Base-by-base conservation (phyloP, 352 stramenopile species). In the Halophytophthora polymorphica region DNA sequence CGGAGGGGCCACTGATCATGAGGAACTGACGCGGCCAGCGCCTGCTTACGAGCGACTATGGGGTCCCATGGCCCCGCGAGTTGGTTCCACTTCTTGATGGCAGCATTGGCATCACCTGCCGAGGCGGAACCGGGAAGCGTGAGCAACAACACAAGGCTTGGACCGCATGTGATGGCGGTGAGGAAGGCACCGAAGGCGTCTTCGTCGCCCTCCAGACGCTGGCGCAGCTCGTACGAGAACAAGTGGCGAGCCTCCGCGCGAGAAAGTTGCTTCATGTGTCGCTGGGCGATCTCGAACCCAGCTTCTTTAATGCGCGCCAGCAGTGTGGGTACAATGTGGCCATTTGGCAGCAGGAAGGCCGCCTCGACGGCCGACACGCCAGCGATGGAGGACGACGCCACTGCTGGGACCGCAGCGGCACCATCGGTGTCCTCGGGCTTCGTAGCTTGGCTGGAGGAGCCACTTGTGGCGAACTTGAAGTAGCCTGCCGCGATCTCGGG, bases 21-120 rank as follows among this genome's bases (percentile, higher is more conserved):
- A 15, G 69, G 53, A 0, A 69, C 43, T 2, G 61, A 75, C 10
- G 56, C 52, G 12, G 48, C 60, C 2, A 84, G 53, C 8, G 66
- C 71, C 19, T 79, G 58, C 31, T 83, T 72, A 2, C 78, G 63
- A 1, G 77, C 71, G 2, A 53, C 36, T 0, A 58, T 50, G 0
- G 83, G 73, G 34, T 95, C 68, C 17, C 67, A 76, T 2, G 71
- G 63, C 15, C 88, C 88, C n/a, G 82, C 61, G 4, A 96, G 37
- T 5, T 58, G 37, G 4, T 82, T 29, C 53, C 53, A 68, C 25
- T 64, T 59, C n/a, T 59, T 56, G 41, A 68, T 68, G 0, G 44
- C 59, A 50, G 59, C 59, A 29, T 68, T 68, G 43, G 34, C 34
- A 15, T 56, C 59, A 19, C 59, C 54, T 25, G 43, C 33, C 2